Conservation (phyloP, 2,329 filamentous ascomycete genomes). For the Exophiala dermatitidis region DNA sequence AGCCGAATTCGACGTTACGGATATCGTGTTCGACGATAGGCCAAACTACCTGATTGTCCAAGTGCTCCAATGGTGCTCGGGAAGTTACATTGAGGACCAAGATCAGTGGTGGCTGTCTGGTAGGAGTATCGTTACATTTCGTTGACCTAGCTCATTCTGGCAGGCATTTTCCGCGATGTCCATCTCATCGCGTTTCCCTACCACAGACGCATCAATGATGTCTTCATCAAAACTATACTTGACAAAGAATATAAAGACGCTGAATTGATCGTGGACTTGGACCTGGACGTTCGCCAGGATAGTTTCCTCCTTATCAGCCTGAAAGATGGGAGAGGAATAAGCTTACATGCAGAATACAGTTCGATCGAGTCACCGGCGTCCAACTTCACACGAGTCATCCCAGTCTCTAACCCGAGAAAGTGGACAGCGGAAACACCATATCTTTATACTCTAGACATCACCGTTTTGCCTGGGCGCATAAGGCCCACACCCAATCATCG, state of each 20-base stretch:
- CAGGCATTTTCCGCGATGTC: slow-evolving; percentile 60
- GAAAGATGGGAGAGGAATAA: background rate
- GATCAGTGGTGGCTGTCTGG: slow-evolving; percentile 61
- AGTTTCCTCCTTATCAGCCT: slow-evolving; percentile 2
- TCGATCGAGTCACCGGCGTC: background rate
- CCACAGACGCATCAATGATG: slow-evolving; percentile 48
- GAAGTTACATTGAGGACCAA: slow-evolving; percentile 61
- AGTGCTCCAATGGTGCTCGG: slow-evolving; percentile 66
- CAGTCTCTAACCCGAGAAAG: slow-evolving; percentile 50
- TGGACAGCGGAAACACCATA: slow-evolving; percentile 58
- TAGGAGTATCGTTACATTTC: background rate
- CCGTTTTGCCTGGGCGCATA: slow-evolving; percentile 22
- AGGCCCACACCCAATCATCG: slow-evolving; percentile 31
- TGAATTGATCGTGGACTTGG: slow-evolving; percentile 43
- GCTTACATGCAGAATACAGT: slow-evolving; percentile 1
- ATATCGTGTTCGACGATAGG: slow-evolving; percentile 39
- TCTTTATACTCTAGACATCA: slow-evolving; percentile 5
- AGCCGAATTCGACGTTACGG: slow-evolving; percentile 61
- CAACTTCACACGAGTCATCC: slow-evolving; percentile 11
- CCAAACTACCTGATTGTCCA: slow-evolving; percentile 54
- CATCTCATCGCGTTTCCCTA: slow-evolving; percentile 51
- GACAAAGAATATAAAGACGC: slow-evolving; percentile 48
- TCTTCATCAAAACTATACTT: slow-evolving; percentile 50
- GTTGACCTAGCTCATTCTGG: background rate
- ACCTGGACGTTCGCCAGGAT: slow-evolving; percentile 35